These are phyloP conservation scores for Tylopilus subfusipes DNA, from an alignment of 768 basidiomycete species.

Conservation along the genomic window DNA sequence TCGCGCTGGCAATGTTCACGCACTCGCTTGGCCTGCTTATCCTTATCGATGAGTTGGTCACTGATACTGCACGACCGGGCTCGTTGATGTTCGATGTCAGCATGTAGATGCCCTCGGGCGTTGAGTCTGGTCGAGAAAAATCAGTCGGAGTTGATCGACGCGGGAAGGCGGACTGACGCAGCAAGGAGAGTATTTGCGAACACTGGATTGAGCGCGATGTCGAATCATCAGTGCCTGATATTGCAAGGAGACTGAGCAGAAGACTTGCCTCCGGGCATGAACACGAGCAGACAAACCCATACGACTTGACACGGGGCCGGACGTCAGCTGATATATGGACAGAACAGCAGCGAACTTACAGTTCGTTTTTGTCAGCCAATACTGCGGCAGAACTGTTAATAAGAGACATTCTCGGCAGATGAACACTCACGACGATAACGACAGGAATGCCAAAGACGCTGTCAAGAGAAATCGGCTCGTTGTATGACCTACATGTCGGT, in stretches of 20 bases:
- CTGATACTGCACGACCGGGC: background rate
- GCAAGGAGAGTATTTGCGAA: constrained; percentile 17
- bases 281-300: constrained; percentile 16
- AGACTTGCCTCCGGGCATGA: constrained; percentile 19
- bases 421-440: constrained; percentile 12
- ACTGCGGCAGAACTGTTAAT: constrained; percentile 3
- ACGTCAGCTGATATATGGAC: background rate
- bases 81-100: constrained; percentile 16
- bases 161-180: constrained; percentile 11
- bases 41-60: constrained; percentile 5
- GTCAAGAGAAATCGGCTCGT: background rate
- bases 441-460: constrained; percentile 10
- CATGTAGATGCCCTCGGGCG: constrained; percentile 1
- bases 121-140: constrained; percentile 10
- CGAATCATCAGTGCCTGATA: background rate
- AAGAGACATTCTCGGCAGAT: background rate
- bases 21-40: constrained; percentile 4
- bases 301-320: background rate
- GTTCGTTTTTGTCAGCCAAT: constrained; percentile 14
- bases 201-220: constrained; percentile 3
- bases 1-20: no score
- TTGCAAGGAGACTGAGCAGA: background rate
- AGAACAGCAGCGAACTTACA: background rate
- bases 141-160: background rate
- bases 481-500: background rate